These are phyloP conservation scores for Carex arenaria DNA, from an alignment of 202 grass and related monocot genomes.

Conservation along the genomic window DNA sequence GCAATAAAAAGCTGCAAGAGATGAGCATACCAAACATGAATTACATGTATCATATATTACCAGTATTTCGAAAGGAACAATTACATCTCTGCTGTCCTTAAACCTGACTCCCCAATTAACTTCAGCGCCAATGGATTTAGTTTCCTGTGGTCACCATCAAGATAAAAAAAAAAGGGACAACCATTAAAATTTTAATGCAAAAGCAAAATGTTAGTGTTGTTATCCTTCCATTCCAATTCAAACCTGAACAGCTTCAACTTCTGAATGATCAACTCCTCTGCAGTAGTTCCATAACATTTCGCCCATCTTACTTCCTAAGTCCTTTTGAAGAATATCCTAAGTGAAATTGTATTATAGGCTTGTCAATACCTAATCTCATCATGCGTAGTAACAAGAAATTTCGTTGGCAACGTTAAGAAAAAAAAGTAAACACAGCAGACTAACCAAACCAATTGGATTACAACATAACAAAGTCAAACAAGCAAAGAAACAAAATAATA, in stretches of 20 bases:
- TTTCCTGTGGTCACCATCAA: constrained; percentile 54
- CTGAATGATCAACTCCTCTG: constrained; percentile 86
- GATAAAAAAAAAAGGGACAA: constrained; percentile 1
- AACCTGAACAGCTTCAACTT: constrained; percentile 87
- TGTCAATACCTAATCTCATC: background rate
- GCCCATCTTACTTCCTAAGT: constrained; percentile 71
- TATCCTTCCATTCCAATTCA: background rate
- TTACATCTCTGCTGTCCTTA: constrained; percentile 69
- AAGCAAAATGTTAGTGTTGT: background rate
- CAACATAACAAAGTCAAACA: background rate
- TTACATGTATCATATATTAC: background rate
- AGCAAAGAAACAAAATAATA: constrained; percentile 2
- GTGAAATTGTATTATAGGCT: constrained; percentile 13
- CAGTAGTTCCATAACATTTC: constrained; percentile 95
- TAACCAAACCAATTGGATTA: background rate
- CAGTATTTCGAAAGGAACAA: constrained; percentile 6
- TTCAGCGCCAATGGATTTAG: constrained; percentile 89
- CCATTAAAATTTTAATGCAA: background rate
- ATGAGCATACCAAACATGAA: background rate
- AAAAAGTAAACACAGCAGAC: constrained; percentile 9
- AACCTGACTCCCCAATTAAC: constrained; percentile 99
- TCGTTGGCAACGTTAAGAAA: background rate
- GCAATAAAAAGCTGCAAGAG: constrained; percentile 9
- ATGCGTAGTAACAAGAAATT: background rate
- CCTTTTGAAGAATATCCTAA: constrained; percentile 74